A percentile compares a stretch with the other conserved stretches of the same genome.
Evolutionary conservation across 306 rosid genomes (phyloP).

Genomic region (Inga laurina): DNA sequence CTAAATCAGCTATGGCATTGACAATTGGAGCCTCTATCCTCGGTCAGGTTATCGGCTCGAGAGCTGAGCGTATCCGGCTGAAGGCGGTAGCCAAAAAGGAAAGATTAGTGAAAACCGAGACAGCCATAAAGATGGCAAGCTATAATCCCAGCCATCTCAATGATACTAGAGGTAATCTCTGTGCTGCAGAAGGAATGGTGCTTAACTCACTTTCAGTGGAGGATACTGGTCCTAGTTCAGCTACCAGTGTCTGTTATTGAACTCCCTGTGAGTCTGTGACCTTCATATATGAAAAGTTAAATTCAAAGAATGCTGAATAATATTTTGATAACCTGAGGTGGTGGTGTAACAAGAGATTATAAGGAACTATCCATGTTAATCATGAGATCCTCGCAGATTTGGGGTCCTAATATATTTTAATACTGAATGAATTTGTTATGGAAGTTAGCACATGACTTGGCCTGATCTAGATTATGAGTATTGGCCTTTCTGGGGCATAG

Average conservation of each 20-base stretch:
- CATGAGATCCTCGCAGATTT: not conserved
- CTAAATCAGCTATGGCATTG: constrained; percentile 82
- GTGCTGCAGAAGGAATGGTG: constrained; percentile 54
- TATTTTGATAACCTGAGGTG: constrained; percentile 12
- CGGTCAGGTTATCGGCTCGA: constrained; percentile 80
- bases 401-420: not conserved
- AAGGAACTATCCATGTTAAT: not conserved
- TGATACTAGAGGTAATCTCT: constrained; percentile 40
- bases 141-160: constrained; percentile 29
- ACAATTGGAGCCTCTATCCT: constrained; percentile 74
- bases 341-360: not conserved
- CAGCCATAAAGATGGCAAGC: constrained; percentile 26
- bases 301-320: constrained; percentile 26
- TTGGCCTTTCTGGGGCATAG: not conserved
- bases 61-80: constrained; percentile 74
- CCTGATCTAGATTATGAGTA: not conserved
- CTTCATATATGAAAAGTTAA: constrained; percentile 9
- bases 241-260: constrained; percentile 54
- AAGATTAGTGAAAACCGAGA: constrained; percentile 18
- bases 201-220: constrained; percentile 44
- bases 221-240: constrained; percentile 43
- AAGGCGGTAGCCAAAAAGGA: constrained; percentile 52
- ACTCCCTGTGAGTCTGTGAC: not conserved
- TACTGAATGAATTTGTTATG: not conserved
- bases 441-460: not conserved